A percentile compares a stretch with the other conserved stretches of the same genome.
Evolutionary conservation across 2,329 filamentous ascomycete species (phyloP).

Genomic region (Colletotrichum phormii): DNA sequence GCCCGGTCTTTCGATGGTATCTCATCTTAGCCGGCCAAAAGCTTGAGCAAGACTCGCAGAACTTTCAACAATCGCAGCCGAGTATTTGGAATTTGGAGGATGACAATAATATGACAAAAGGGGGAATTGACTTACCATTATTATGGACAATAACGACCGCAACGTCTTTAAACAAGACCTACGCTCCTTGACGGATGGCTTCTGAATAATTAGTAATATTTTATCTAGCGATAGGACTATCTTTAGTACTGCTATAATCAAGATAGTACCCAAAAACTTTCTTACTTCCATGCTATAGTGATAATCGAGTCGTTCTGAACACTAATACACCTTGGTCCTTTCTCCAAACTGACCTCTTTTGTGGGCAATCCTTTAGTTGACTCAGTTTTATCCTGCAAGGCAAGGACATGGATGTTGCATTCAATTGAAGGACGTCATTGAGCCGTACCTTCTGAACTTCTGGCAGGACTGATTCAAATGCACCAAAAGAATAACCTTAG

Average conservation of each 20-base stretch:
- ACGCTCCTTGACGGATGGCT: conserved; percentile 17
- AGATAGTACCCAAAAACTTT: not conserved
- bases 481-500: not conserved
- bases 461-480: not conserved
- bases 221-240: not conserved
- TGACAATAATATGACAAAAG: not conserved
- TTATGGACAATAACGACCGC: not conserved
- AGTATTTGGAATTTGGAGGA: not conserved
- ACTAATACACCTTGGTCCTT: not conserved
- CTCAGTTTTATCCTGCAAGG: not conserved
- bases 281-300: not conserved
- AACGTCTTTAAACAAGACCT: not conserved
- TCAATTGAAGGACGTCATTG: not conserved
- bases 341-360: not conserved
- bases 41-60: not conserved
- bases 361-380: not conserved
- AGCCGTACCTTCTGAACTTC: not conserved
- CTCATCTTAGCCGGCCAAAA: not conserved
- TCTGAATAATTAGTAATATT: conserved; percentile 6
- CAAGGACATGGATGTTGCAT: not conserved
- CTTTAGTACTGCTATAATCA: not conserved
- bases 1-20: not conserved
- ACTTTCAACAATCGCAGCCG: not conserved
- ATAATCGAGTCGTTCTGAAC: not conserved
- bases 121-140: not conserved